These are phyloP conservation scores for Podospora comata DNA, from an alignment of 495 filamentous ascomycete species.

Conservation along the genomic window DNA sequence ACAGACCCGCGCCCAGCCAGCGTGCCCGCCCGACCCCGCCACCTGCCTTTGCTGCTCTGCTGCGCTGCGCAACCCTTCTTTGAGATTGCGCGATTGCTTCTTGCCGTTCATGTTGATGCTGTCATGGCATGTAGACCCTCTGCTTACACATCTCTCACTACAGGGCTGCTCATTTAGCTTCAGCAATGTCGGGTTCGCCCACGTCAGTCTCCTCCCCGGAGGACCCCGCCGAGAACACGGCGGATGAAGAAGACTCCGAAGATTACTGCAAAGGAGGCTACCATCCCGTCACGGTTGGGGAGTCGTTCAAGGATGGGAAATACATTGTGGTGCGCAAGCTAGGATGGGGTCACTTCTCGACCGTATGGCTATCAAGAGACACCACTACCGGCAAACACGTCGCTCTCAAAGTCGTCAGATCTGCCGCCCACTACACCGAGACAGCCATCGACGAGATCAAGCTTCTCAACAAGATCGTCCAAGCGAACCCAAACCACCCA, in stretches of 20 bases:
- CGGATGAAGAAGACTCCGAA: conserved; percentile 97
- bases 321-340: conserved; percentile 96
- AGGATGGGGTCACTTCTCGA: conserved; percentile 98
- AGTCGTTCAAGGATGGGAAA: conserved; percentile 95
- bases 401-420: conserved; percentile 94
- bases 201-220: conserved; percentile 75
- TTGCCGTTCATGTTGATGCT: neutral
- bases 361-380: conserved; percentile 94
- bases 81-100: conserved; percentile 9
- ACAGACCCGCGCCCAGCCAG: conserved; percentile 10
- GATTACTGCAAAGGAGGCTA: conserved; percentile 99
- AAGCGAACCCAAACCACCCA: conserved; percentile 89
- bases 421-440: conserved; percentile 96
- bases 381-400: conserved; percentile 91
- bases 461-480: conserved; percentile 90
- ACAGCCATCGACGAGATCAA: conserved; percentile 99
- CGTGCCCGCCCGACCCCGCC: conserved; percentile 29
- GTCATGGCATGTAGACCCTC: conserved; percentile 16
- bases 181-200: conserved; percentile 62
- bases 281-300: conserved; percentile 88
- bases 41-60: conserved; percentile 14
- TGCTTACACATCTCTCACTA: conserved; percentile 25
- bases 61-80: conserved; percentile 12
- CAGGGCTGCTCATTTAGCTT: conserved; percentile 35
- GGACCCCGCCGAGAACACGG: conserved; percentile 86